phyloP scores from a whole-genome alignment of 768 basidiomycete genomes.

The Crassisporium funariophilum region DNA sequence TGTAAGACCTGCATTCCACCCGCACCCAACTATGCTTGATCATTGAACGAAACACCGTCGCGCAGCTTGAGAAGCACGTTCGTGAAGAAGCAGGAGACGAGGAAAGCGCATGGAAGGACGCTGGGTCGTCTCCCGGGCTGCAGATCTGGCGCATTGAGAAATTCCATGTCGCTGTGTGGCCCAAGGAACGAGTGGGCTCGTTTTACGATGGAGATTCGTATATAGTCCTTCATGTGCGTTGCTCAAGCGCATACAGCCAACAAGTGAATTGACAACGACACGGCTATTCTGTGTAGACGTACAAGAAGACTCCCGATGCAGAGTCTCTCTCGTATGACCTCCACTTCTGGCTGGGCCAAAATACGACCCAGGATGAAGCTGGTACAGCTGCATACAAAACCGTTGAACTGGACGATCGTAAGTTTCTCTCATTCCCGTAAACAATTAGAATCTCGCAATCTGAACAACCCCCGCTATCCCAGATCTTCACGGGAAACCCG shows the following conservation, averaged over 20 bases:
- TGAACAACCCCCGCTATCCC: neutral
- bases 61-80: conserved; percentile 58
- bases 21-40: neutral
- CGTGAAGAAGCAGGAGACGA: conserved; percentile 52
- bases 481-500: conserved; percentile 59
- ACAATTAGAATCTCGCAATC: neutral
- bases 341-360: conserved; percentile 66
- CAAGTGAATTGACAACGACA: neutral
- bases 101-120: conserved; percentile 53
- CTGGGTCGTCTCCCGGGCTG: conserved; percentile 44
- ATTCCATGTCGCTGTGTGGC: conserved; percentile 57
- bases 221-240: conserved; percentile 59
- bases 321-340: conserved; percentile 55
- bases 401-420: conserved; percentile 67
- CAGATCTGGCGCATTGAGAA: conserved; percentile 64
- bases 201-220: conserved; percentile 72
- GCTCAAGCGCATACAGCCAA: neutral
- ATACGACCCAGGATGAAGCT: conserved; percentile 63
- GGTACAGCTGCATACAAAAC: conserved; percentile 69
- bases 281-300: conserved; percentile 43
- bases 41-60: neutral
- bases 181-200: conserved; percentile 47
- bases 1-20: conserved; percentile 36
- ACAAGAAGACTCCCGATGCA: conserved; percentile 51
- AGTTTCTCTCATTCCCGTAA: conserved; percentile 18